phyloP scores from a whole-genome alignment of 2,329 filamentous ascomycete genomes.

The Phaeoacremonium minimum region DNA sequence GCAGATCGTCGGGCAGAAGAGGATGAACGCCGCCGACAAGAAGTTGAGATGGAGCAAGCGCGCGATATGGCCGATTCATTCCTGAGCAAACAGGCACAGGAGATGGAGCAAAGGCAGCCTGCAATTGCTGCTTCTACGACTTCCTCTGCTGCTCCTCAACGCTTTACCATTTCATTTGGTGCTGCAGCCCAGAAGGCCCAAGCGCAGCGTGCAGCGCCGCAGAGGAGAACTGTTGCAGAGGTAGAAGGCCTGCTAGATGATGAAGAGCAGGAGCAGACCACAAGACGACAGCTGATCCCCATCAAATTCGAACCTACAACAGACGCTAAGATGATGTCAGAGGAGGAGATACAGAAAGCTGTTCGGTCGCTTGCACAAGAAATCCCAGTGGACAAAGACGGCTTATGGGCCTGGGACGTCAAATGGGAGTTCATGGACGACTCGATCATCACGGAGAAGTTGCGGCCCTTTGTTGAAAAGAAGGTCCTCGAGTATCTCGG shows the following conservation, averaged over 20 bases:
- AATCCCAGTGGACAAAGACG: conserved; percentile 82
- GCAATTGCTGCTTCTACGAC: conserved; percentile 35
- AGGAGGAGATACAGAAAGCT: conserved; percentile 82
- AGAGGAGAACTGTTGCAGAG: conserved; percentile 81
- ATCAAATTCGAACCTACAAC: conserved; percentile 74
- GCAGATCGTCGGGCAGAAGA: conserved; percentile 75
- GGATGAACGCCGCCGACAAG: conserved; percentile 65
- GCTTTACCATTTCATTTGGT: conserved; percentile 90
- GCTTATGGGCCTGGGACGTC: conserved; percentile 87
- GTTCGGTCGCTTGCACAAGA: conserved; percentile 79
- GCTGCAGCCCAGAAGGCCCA: conserved; percentile 74
- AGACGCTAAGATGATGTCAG: conserved; percentile 65
- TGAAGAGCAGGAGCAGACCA: conserved; percentile 74
- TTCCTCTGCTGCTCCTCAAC: conserved; percentile 61
- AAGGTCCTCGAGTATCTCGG: conserved; percentile 97
- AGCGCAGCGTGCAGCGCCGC: conserved; percentile 48
- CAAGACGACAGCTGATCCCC: conserved; percentile 72
- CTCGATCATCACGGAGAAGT: conserved; percentile 73
- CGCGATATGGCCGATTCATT: conserved; percentile 86
- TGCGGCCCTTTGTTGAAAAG: conserved; percentile 94
- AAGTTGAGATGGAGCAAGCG: conserved; percentile 71
- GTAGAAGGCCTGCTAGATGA: conserved; percentile 93
- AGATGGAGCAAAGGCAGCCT: conserved; percentile 54
- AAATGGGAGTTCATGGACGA: conserved; percentile 91
- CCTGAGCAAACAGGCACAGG: conserved; percentile 77